Evolutionary conservation across 768 basidiomycete genomes (phyloP), one percentile per base, ranked within the genome.

Genomic region (Boletus speciosus): DNA sequence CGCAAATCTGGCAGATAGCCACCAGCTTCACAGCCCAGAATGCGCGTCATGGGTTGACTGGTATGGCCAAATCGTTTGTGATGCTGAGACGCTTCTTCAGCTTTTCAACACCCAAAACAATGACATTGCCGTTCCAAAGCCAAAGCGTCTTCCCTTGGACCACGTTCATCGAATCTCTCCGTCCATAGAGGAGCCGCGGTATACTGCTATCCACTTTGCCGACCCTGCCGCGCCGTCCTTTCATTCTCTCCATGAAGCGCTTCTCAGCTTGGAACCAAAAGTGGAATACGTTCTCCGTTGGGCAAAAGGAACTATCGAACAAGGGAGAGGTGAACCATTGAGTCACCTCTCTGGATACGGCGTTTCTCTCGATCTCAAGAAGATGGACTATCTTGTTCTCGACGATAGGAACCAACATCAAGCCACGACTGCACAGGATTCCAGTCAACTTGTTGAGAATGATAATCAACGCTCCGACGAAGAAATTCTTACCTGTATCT

Each of bases 351-450:
- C 88, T 4, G 96, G 96, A 5, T 99, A 93, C 61, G 97, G 97
- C 4, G 95, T 95, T 7, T 79, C 88, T 21, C 74, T 99, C 49
- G 93, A 96, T 61, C 71, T 99, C 61, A 99, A 99, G 77, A 97
- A 95, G 74, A 97, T 84, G 79, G 97, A 99, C 63, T 99, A 98
- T 66, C 80, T 98, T 12, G 93, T 88, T 5, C 74, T 98, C 8
- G 97, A 99, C 65, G 97, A 99, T 68, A 76, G 97, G 42, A 64
- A 70, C 67, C 58, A 62, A 58, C 68, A 53, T 52, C 39, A 57
- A 14, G 42, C 27, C 21, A 12, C 49, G 1, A 25, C 40, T 19
- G 19, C 49, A 10, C 55, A 49, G 11, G 51, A 53, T 9, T 43
- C 54, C 9, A 40, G 9, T 31, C 47, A 47, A 15, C 15, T 29